Evolutionary conservation across 805 yeast genomes (phyloP).

Genomic region (Maudiozyma pseudohumilis): DNA sequence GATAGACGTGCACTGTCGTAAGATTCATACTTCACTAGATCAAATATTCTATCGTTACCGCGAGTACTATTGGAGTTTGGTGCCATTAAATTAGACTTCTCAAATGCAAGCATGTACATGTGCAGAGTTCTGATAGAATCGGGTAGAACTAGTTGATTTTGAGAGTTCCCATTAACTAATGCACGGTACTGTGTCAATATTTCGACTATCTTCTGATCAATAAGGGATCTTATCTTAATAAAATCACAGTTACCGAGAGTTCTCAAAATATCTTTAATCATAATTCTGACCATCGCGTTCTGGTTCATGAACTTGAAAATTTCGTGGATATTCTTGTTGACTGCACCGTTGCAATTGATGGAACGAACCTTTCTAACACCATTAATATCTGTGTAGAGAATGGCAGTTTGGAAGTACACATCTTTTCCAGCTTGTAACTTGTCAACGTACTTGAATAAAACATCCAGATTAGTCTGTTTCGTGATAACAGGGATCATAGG

Average conservation of each 20-base stretch:
- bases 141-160: constrained; percentile 62
- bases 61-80: constrained; percentile 30
- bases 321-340: constrained; percentile 60
- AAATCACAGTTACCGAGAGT: constrained; percentile 35
- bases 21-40: constrained; percentile 34
- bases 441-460: constrained; percentile 69
- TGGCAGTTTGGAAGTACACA: constrained; percentile 84
- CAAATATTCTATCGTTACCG: constrained; percentile 57
- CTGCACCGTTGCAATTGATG: constrained; percentile 74
- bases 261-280: constrained; percentile 40
- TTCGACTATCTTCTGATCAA: constrained; percentile 44
- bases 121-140: constrained; percentile 67
- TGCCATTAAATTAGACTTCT: constrained; percentile 55
- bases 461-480: constrained; percentile 56
- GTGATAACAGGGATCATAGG: constrained; percentile 61
- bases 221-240: constrained; percentile 40
- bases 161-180: constrained; percentile 33
- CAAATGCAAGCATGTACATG: constrained; percentile 54
- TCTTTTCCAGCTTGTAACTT: constrained; percentile 54
- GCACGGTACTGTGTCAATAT: constrained; percentile 51
- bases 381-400: constrained; percentile 66
- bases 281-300: constrained; percentile 46
- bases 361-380: constrained; percentile 82
- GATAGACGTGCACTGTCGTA: constrained; percentile 46
- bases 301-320: constrained; percentile 76